phyloP scores from a whole-genome alignment of 139 green algal genomes.

The Ettlia oleoabundans region DNA sequence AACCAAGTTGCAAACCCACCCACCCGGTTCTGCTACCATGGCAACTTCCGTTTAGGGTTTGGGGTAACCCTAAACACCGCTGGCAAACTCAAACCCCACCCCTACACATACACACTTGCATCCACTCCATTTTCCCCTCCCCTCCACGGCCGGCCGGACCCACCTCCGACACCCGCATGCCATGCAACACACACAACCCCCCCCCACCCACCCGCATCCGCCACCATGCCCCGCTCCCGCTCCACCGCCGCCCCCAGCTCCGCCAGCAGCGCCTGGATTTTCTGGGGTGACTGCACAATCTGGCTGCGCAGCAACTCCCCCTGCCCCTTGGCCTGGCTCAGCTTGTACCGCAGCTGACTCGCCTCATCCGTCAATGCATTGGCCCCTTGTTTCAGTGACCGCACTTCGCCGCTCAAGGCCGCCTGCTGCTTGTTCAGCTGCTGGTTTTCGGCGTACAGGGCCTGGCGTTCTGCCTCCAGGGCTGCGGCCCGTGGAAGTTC shows the following conservation, averaged over 20 bases:
- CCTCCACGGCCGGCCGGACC: too few species aligned
- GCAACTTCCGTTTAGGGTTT: too few species aligned
- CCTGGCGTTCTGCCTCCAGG: conserved; percentile 64
- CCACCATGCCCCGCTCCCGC: conserved; percentile 43
- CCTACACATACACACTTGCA: too few species aligned
- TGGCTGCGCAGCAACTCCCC: conserved; percentile 69
- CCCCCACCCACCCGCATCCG: conserved; percentile 35
- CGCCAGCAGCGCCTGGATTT: conserved; percentile 48
- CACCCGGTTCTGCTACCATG: too few species aligned
- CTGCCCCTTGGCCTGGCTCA: conserved; percentile 61
- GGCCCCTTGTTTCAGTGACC: conserved; percentile 61
- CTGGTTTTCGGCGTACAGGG: conserved; percentile 64
- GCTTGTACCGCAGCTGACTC: conserved; percentile 66
- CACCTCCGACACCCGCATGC: too few species aligned
- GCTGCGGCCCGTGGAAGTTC: conserved; percentile 49
- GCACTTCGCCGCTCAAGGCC: conserved; percentile 68
- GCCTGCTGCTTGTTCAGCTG: conserved; percentile 78
- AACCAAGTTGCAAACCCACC: too few species aligned
- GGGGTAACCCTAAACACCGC: too few species aligned
- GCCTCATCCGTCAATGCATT: conserved; percentile 67
- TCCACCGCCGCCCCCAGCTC: conserved; percentile 55
- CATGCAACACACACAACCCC: background rate
- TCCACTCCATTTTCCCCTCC: too few species aligned
- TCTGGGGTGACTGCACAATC: conserved; percentile 77
- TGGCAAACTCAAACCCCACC: too few species aligned